phyloP scores from a whole-genome alignment of 768 basidiomycete genomes.

The Pleurotus salmoneostramineus region DNA sequence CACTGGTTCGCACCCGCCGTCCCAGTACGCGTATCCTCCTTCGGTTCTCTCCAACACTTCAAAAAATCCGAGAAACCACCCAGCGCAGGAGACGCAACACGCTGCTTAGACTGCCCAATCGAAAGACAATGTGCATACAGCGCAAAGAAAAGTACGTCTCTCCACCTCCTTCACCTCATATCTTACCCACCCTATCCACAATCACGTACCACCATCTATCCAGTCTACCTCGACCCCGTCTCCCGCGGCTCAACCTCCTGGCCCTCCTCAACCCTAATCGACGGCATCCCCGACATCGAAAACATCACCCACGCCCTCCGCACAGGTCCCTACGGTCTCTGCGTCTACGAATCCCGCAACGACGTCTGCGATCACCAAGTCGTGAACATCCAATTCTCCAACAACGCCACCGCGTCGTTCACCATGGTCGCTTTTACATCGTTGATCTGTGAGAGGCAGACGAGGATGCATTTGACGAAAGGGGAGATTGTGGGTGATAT shows the following conservation, averaged over 20 bases:
- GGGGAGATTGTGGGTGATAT: conserved; percentile 91
- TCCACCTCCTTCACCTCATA: background rate
- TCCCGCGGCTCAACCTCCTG: conserved; percentile 49
- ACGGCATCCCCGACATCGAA: conserved; percentile 84
- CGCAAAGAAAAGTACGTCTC: conserved; percentile 70
- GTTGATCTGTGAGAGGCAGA: conserved; percentile 79
- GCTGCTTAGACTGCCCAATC: conserved; percentile 75
- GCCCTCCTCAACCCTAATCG: conserved; percentile 69
- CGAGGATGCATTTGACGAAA: conserved; percentile 79
- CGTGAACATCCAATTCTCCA: conserved; percentile 83
- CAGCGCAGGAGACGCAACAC: conserved; percentile 59
- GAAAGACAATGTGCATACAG: conserved; percentile 80
- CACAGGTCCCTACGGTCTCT: conserved; percentile 70
- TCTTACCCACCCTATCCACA: too few relatives aligned
- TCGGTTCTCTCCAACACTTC: conserved; percentile 85
- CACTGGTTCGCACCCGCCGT: conserved; percentile 67
- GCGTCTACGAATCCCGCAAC: conserved; percentile 82
- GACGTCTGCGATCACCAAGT: conserved; percentile 84
- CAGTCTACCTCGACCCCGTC: conserved; percentile 83
- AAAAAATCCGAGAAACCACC: conserved; percentile 67
- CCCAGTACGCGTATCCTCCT: conserved; percentile 74
- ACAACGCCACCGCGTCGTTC: conserved; percentile 78
- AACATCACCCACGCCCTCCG: conserved; percentile 73
- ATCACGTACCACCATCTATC: too few relatives aligned
- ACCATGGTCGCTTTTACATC: conserved; percentile 87